phyloP scores from a whole-genome alignment of 2,329 filamentous ascomycete species.

The Fusarium odoratissimum region DNA sequence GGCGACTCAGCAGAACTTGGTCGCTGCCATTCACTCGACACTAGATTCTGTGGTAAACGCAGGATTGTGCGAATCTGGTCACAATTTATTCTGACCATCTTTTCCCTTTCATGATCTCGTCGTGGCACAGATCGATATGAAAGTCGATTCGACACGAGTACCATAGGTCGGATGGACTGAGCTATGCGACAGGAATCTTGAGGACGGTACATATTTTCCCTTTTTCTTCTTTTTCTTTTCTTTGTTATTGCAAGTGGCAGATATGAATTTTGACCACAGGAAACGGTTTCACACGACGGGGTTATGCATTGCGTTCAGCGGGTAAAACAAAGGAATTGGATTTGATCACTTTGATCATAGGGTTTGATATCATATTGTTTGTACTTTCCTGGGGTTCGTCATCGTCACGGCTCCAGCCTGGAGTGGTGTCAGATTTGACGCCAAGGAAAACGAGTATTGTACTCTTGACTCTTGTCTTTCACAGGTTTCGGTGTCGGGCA shows the following conservation, averaged over 20 bases:
- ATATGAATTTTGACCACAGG: slow-evolving; percentile 37
- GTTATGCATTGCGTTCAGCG: slow-evolving; percentile 55
- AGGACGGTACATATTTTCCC: slow-evolving; percentile 46
- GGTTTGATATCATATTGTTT: slow-evolving; percentile 38
- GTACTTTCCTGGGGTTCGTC: slow-evolving; percentile 5
- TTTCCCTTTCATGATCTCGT: slow-evolving; percentile 11
- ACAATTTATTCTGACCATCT: slow-evolving; percentile 13
- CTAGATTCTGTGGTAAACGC: slow-evolving; percentile 31
- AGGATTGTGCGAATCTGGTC: slow-evolving; percentile 11
- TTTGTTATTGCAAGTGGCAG: slow-evolving; percentile 41
- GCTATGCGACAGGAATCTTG: slow-evolving; percentile 41
- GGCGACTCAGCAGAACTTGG: slow-evolving; percentile 6
- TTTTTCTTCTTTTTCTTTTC: slow-evolving; percentile 31
- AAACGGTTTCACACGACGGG: slow-evolving; percentile 50
- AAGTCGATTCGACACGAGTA: background rate
- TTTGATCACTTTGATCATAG: slow-evolving; percentile 40
- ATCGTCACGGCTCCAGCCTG: background rate
- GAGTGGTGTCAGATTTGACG: background rate
- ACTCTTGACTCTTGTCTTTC: slow-evolving; percentile 35
- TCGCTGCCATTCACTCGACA: slow-evolving; percentile 24
- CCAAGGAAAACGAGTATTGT: slow-evolving; percentile 9
- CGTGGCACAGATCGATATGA: background rate
- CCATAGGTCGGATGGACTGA: background rate
- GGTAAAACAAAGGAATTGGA: slow-evolving; percentile 47
- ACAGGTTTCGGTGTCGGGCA: slow-evolving; percentile 40